These are phyloP conservation scores for Spathaspora arborariae DNA, from an alignment of 805 yeast genomes.

Conservation along the genomic window DNA sequence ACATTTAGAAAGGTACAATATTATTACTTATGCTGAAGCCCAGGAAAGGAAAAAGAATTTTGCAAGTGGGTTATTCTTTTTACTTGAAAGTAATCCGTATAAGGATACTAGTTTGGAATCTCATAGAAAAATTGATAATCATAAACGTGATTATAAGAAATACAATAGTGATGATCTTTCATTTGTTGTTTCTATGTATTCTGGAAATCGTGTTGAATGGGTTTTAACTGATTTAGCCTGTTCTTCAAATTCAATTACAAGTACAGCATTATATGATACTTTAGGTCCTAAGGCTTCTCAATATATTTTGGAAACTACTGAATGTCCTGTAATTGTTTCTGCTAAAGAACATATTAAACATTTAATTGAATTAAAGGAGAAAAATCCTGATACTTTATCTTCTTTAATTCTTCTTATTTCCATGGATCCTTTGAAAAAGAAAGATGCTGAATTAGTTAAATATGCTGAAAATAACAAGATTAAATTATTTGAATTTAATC, in stretches of 20 bases:
- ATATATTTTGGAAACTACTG: conserved; percentile 58
- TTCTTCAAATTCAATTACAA: conserved; percentile 40
- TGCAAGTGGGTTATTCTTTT: conserved; percentile 48
- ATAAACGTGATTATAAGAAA: conserved; percentile 20
- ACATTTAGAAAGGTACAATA: conserved; percentile 34
- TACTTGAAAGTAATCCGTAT: conserved; percentile 30
- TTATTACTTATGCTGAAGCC: conserved; percentile 40
- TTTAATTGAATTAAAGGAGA: conserved; percentile 26
- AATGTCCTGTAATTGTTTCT: conserved; percentile 48
- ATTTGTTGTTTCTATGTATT: conserved; percentile 53
- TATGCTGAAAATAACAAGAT: conserved; percentile 16
- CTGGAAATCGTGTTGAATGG: conserved; percentile 70
- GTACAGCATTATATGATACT: conserved; percentile 29
- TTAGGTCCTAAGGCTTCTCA: conserved; percentile 55
- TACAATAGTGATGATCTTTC: conserved; percentile 21
- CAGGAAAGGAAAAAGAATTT: conserved; percentile 41
- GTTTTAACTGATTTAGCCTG: conserved; percentile 68
- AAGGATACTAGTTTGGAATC: conserved; percentile 17
- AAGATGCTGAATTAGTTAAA: conserved; percentile 22
- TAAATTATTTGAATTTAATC: conserved; percentile 26
- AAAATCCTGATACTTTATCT: conserved; percentile 20
- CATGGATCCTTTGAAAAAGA: conserved; percentile 35
- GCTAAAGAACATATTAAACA: conserved; percentile 27
- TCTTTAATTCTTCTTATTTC: conserved; percentile 30
- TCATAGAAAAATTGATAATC: conserved; percentile 27